phyloP scores from a whole-genome alignment of 108 stramenopile genomes.

The Pseudonitzschia multistriata region DNA sequence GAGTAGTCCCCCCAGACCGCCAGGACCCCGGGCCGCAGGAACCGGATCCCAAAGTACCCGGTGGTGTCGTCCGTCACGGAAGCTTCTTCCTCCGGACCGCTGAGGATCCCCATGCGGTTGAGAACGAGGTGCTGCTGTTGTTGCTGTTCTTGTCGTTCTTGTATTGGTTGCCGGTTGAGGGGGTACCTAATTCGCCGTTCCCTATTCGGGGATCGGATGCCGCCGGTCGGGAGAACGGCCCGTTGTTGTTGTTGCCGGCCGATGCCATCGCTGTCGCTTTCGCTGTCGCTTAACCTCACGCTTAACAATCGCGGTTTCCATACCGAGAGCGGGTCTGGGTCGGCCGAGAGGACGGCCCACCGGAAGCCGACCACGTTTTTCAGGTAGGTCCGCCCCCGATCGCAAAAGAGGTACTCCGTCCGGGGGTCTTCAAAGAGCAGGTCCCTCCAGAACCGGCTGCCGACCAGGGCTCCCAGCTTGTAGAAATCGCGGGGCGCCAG shows the following conservation, averaged over 20 bases:
- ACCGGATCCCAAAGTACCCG: neutral
- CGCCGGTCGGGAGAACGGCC: no score
- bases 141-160: no score
- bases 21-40: neutral
- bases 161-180: no score
- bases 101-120: constrained; percentile 1
- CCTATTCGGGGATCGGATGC: no score
- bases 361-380: neutral
- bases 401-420: neutral
- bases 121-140: no score
- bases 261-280: neutral
- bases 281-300: neutral
- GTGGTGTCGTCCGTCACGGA: neutral
- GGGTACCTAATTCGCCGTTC: no score
- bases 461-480: neutral
- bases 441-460: neutral
- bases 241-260: no score
- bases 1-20: constrained; percentile 1
- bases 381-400: neutral
- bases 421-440: neutral
- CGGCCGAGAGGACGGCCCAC: neutral
- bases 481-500: neutral
- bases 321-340: no score
- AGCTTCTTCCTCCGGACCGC: neutral
- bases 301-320: no score